These are phyloP conservation scores for Pseudonitzschia delicatissima DNA, from an alignment of 108 stramenopile species.

Conservation along the genomic window DNA sequence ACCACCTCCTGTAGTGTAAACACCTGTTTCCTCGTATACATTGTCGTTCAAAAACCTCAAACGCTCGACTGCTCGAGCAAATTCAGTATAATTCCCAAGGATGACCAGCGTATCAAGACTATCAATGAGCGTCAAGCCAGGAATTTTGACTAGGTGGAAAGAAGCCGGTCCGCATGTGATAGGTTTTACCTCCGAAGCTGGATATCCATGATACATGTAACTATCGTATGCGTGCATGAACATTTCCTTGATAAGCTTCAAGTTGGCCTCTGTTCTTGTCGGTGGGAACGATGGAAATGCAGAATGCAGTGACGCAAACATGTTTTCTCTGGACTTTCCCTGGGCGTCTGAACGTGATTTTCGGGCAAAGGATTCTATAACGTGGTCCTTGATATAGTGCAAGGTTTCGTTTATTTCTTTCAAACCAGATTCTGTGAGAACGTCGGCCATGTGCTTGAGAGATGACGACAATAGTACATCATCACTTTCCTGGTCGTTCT, in stretches of 20 bases:
- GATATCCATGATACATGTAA: slow-evolving; percentile 90
- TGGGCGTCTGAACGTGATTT: slow-evolving; percentile 14
- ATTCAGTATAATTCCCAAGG: slow-evolving; percentile 87
- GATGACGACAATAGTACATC: too few species aligned
- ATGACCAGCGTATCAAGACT: slow-evolving; percentile 86
- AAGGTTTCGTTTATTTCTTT: slow-evolving; percentile 13
- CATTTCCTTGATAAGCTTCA: slow-evolving; percentile 57
- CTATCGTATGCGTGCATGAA: slow-evolving; percentile 86
- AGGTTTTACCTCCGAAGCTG: slow-evolving; percentile 84
- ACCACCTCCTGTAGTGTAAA: slow-evolving; percentile 26
- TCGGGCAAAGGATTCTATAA: slow-evolving; percentile 16
- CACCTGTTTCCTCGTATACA: slow-evolving; percentile 25
- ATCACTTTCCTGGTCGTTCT: not conserved
- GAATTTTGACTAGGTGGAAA: slow-evolving; percentile 79
- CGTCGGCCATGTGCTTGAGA: not conserved
- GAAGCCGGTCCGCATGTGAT: slow-evolving; percentile 68
- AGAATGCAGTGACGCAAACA: slow-evolving; percentile 20
- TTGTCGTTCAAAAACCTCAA: slow-evolving; percentile 51
- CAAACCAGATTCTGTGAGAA: slow-evolving; percentile 9
- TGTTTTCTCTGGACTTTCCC: slow-evolving; percentile 13
- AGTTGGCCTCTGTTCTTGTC: slow-evolving; percentile 51
- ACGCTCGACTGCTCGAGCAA: slow-evolving; percentile 83
- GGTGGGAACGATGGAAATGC: slow-evolving; percentile 54
- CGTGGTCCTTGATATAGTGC: slow-evolving; percentile 3
- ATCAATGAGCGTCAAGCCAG: slow-evolving; percentile 88